Evolutionary conservation across 139 green algal species (phyloP), one percentile per base, ranked within the genome.

Genomic region (Chlamydomonas applanata): DNA sequence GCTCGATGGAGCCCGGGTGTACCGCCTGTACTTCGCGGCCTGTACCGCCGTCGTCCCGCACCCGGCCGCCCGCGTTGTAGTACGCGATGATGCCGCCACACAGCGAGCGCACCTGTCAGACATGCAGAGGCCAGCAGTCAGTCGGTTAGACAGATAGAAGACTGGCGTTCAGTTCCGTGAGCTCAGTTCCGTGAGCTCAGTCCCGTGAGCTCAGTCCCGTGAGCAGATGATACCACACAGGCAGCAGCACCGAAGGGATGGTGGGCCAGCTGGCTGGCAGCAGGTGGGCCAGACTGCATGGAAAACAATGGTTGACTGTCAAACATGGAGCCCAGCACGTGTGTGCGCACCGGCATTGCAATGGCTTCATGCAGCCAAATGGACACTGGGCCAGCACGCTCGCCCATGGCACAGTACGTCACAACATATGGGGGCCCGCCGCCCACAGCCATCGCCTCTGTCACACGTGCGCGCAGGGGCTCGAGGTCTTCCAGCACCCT

Each of bases 81-180:
- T 82, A 85, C 46, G 74, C 74, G 29, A 85, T 74, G 71, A 82
- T 85, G 65, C 80, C 80, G 35, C 80, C 80, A 54, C 75, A 82
- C 24, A 85, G 24, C 22, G 44, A 69, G 17, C 34, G 63, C 30
- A 79, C 73, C 64, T 79, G 36, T 5, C 20, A 1, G 3, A 40
- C 66, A 35, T 61, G 35, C n/a, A 73, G 40, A 14, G 13, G 20
- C 2, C 9, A 35, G 27, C 57, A 40, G 25, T 14, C n/a, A n/a
- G n/a, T n/a, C n/a, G n/a, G n/a, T n/a, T n/a, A n/a, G n/a, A n/a
- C n/a, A n/a, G n/a, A n/a, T n/a, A n/a, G n/a, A n/a, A n/a, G n/a
- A n/a, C n/a, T n/a, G n/a, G n/a, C n/a, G n/a, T n/a, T n/a, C n/a
- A n/a, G n/a, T n/a, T n/a, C n/a, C n/a, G n/a, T n/a, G n/a, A n/a